Conservation (phyloP, 164 flowering plant genomes). For the Malania oleifera region DNA sequence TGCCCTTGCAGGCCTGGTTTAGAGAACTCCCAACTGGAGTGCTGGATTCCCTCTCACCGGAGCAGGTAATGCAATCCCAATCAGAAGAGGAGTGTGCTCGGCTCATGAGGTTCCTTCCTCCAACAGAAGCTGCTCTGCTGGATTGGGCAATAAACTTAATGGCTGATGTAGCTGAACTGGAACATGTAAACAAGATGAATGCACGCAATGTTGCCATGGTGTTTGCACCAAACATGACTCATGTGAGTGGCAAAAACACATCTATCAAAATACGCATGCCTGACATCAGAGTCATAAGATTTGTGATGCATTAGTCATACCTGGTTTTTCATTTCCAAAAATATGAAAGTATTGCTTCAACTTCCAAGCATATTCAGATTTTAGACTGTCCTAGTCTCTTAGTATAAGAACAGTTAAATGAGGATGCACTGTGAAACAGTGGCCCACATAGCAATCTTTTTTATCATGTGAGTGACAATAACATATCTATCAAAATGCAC, state of each 20-base stretch:
- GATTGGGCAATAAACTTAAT: constrained; percentile 50
- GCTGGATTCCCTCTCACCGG: constrained; percentile 41
- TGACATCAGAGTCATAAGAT: too few relatives aligned
- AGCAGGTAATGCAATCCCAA: constrained; percentile 39
- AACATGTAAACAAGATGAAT: constrained; percentile 46
- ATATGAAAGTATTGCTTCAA: too few relatives aligned
- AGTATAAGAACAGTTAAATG: too few relatives aligned
- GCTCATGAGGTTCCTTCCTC: constrained; percentile 37
- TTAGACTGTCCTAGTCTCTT: too few relatives aligned
- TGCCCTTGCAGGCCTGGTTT: constrained; percentile 40
- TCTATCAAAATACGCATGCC: background rate
- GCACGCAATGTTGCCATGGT: constrained; percentile 52
- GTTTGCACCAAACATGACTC: constrained; percentile 59
- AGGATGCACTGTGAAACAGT: too few relatives aligned
- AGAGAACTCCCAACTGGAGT: constrained; percentile 49
- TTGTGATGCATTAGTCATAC: too few relatives aligned
- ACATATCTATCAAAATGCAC: too few relatives aligned
- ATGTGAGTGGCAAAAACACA: constrained; percentile 20
- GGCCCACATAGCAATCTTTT: too few relatives aligned
- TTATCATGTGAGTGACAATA: too few relatives aligned
- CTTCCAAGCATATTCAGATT: too few relatives aligned
- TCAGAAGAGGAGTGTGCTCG: constrained; percentile 39
- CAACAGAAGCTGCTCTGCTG: constrained; percentile 41
- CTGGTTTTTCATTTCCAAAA: too few relatives aligned
- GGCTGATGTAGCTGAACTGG: constrained; percentile 51